Conservation (phyloP, 148 eudicot species). For the Chenopodium quinoa region DNA sequence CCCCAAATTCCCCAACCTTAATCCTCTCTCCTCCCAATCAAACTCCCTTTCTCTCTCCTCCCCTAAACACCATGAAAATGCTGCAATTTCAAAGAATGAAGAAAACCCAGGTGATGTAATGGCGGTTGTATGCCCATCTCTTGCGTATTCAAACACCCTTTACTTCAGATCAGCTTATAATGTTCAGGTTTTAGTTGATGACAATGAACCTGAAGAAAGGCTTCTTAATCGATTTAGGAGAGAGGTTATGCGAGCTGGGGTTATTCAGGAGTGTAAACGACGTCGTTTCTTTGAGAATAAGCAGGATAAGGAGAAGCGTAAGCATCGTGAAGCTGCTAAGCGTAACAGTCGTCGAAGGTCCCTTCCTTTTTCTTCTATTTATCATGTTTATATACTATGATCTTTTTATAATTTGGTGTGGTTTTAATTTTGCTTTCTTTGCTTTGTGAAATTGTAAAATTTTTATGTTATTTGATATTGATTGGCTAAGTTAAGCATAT, state of each 20-base stretch:
- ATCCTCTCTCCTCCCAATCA: conserved; percentile 19
- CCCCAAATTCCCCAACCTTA: conserved; percentile 27
- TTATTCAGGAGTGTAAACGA: conserved; percentile 78
- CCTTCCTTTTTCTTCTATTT: background rate
- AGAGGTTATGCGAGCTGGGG: conserved; percentile 82
- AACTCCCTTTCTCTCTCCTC: conserved; percentile 9
- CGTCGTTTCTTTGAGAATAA: conserved; percentile 69
- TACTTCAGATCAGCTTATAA: conserved; percentile 60
- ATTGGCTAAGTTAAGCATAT: background rate
- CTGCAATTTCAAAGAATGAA: conserved; percentile 7
- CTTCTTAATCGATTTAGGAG: conserved; percentile 61
- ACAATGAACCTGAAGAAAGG: conserved; percentile 71
- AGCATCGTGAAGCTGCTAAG: conserved; percentile 86
- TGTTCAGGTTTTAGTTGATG: conserved; percentile 83
- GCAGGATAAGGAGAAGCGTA: conserved; percentile 82
- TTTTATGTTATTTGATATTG: background rate
- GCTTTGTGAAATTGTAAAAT: background rate
- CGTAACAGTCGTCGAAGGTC: conserved; percentile 83
- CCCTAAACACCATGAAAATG: conserved; percentile 2
- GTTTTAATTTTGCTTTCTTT: no score
- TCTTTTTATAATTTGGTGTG: background rate
- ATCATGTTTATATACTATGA: background rate
- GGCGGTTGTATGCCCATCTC: conserved; percentile 63
- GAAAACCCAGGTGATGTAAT: conserved; percentile 34
- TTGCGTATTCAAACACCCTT: conserved; percentile 54